These are phyloP conservation scores for Penicillium brevicompactum DNA, from an alignment of 2,329 filamentous ascomycete genomes.

Conservation along the genomic window DNA sequence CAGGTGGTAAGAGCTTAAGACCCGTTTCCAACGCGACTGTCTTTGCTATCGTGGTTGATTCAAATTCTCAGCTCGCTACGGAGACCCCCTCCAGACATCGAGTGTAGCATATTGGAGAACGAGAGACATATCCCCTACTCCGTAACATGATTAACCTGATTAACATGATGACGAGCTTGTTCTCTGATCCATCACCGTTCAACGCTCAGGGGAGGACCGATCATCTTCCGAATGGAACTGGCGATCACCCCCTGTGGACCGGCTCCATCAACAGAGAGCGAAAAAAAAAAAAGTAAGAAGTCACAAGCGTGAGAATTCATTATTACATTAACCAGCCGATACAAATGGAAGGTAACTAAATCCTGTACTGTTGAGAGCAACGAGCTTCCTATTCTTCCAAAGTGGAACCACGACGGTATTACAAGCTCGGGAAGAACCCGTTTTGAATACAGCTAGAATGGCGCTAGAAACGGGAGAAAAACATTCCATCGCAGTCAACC, in stretches of 20 bases:
- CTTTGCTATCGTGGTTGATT: too few relatives aligned
- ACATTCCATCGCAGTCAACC: constrained; percentile 8
- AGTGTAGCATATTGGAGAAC: neutral
- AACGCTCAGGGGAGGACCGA: neutral
- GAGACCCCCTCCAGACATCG: neutral
- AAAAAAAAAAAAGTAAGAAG: neutral
- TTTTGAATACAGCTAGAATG: constrained; percentile 28
- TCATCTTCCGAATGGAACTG: neutral
- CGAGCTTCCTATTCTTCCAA: constrained; percentile 25
- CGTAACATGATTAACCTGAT: too few relatives aligned
- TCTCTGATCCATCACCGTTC: too few relatives aligned
- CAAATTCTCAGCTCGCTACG: too few relatives aligned
- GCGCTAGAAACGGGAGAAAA: constrained; percentile 29
- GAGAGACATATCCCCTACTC: neutral
- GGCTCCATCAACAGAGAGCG: neutral
- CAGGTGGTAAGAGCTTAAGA: constrained; percentile 17
- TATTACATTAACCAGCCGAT: neutral
- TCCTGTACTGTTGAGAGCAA: constrained; percentile 1
- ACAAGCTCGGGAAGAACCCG: constrained; percentile 20
- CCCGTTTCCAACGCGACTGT: constrained; percentile 6
- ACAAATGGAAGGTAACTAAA: constrained; percentile 5
- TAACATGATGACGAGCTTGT: too few relatives aligned
- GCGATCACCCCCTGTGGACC: neutral
- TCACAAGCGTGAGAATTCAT: neutral
- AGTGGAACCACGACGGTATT: constrained; percentile 14